Conservation (phyloP, 192 early-diverging fungal genomes). For the Geranomyces michiganensis region DNA sequence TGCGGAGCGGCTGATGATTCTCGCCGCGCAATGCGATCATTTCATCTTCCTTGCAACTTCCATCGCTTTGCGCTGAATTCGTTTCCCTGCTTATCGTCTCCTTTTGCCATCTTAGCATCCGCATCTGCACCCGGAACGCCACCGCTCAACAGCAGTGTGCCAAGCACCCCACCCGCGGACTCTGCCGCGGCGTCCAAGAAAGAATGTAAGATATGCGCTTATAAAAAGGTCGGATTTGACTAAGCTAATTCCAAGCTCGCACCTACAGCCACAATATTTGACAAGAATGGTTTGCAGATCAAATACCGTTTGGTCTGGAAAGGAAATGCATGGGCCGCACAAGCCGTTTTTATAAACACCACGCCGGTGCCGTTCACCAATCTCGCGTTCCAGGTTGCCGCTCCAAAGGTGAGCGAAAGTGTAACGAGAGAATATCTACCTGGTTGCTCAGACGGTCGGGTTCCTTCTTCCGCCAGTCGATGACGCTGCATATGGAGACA, state of each 20-base stretch:
- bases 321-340: slow-evolving; percentile 33
- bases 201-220: background rate
- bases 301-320: slow-evolving; percentile 36
- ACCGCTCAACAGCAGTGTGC: background rate
- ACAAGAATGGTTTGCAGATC: slow-evolving; percentile 64
- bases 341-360: slow-evolving; percentile 56
- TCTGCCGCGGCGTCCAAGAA: background rate
- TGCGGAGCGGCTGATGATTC: background rate
- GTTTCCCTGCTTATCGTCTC: background rate
- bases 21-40: background rate
- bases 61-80: too few species aligned
- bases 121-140: slow-evolving; percentile 14
- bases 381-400: slow-evolving; percentile 53
- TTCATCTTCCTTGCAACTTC: background rate
- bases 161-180: slow-evolving; percentile 19
- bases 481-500: slow-evolving; percentile 54
- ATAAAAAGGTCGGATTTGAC: background rate
- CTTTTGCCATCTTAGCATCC: background rate
- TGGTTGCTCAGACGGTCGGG: background rate
- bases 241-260: background rate
- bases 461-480: slow-evolving; percentile 33
- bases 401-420: slow-evolving; percentile 49
- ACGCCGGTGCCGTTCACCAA: slow-evolving; percentile 57
- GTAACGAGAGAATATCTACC: background rate
- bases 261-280: slow-evolving; percentile 39